Percentiles rank a stretch among this genome's conserved stretches.
Evolutionary conservation across 2,329 filamentous ascomycete genomes (phyloP).

Genomic region (Colletotrichum musicola): DNA sequence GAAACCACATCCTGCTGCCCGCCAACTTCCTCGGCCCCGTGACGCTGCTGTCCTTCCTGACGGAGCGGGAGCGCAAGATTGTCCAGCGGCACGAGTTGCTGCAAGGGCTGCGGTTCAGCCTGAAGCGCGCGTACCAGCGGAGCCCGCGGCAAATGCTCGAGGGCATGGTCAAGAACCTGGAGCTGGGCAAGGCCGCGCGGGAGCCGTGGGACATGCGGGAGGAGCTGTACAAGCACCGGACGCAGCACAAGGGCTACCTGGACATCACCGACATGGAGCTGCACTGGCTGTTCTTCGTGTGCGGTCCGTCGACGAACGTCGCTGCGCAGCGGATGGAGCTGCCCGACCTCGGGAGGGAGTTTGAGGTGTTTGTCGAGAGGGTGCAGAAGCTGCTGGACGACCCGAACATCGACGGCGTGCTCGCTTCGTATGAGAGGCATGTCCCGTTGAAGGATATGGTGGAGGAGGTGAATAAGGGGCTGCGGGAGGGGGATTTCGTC

Average conservation of each 20-base stretch:
- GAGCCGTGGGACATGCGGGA: constrained; percentile 21
- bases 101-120: constrained; percentile 40
- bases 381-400: constrained; percentile 50
- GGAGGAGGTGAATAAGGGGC: constrained; percentile 4
- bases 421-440: constrained; percentile 18
- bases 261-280: constrained; percentile 21
- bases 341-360: constrained; percentile 34
- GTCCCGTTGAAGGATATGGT: neutral
- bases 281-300: constrained; percentile 33
- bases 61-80: constrained; percentile 44
- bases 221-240: constrained; percentile 13
- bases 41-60: constrained; percentile 41
- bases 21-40: constrained; percentile 48
- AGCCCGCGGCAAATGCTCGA: constrained; percentile 47
- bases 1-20: constrained; percentile 42
- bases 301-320: constrained; percentile 41
- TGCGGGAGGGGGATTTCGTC: constrained; percentile 17
- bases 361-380: constrained; percentile 48
- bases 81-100: constrained; percentile 44
- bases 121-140: constrained; percentile 42
- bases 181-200: constrained; percentile 5
- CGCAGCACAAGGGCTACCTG: constrained; percentile 4
- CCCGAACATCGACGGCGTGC: constrained; percentile 42
- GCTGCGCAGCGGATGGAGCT: constrained; percentile 40
- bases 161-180: constrained; percentile 40